A percentile compares a stretch with the other conserved stretches of the same genome.
Conservation (phyloP, 2,329 filamentous ascomycete species). For the Sodiomyces alkalinus region DNA sequence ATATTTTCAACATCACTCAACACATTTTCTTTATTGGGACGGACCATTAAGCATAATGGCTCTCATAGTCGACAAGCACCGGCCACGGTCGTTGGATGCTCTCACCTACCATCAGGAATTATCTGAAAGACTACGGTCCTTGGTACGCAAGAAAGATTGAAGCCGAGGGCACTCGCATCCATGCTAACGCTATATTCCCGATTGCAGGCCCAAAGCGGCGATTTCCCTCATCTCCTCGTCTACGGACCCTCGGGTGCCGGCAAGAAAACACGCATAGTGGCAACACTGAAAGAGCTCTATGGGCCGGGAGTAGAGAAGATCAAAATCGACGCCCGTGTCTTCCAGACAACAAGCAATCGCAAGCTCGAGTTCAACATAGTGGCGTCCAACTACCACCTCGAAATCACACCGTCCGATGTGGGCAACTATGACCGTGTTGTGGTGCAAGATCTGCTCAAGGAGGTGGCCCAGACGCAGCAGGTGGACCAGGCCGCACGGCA, state of each 20-base stretch:
- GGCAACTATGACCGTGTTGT: slow-evolving; percentile 94
- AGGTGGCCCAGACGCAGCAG: slow-evolving; percentile 97
- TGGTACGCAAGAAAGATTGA: slow-evolving; percentile 54
- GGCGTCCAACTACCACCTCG: slow-evolving; percentile 89
- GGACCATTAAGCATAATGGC: slow-evolving; percentile 31
- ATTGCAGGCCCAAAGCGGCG: slow-evolving; percentile 75
- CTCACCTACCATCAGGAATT: slow-evolving; percentile 83
- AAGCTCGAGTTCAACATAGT: slow-evolving; percentile 99
- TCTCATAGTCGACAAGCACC: slow-evolving; percentile 57
- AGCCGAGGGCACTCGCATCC: no score
- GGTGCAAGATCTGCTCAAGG: slow-evolving; percentile 87
- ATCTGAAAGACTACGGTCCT: slow-evolving; percentile 69
- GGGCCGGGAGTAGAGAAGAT: slow-evolving; percentile 98
- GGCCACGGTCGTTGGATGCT: slow-evolving; percentile 58
- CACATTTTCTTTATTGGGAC: neutral
- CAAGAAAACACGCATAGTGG: slow-evolving; percentile 94
- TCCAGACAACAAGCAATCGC: slow-evolving; percentile 88
- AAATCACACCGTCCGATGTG: slow-evolving; percentile 95
- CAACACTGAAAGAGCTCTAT: slow-evolving; percentile 88
- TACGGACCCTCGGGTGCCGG: slow-evolving; percentile 94
- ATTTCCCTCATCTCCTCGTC: slow-evolving; percentile 94
- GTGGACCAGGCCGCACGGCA: slow-evolving; percentile 88
- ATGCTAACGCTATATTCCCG: no score
- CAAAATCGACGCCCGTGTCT: slow-evolving; percentile 94
- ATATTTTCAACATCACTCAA: slow-evolving; percentile 2